Evolutionary conservation across 495 filamentous ascomycete species (phyloP).

Genomic region (Penicillium robsamsonii): DNA sequence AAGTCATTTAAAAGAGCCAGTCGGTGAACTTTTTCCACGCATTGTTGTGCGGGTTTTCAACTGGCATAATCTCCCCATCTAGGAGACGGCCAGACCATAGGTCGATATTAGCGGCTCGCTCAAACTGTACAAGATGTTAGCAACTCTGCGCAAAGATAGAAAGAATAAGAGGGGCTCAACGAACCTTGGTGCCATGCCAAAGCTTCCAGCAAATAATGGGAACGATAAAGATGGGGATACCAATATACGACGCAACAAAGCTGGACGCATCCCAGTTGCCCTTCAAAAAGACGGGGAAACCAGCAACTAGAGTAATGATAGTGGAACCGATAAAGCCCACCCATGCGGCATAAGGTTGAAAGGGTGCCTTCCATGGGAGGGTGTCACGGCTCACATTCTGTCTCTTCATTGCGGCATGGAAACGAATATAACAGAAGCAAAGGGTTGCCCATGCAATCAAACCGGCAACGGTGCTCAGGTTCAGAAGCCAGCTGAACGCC

Average conservation of each 20-base stretch:
- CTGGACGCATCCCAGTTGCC: constrained; percentile 37
- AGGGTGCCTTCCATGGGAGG: constrained; percentile 56
- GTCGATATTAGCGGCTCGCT: constrained; percentile 33
- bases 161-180: neutral
- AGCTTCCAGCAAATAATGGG: constrained; percentile 63
- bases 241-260: constrained; percentile 59
- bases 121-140: constrained; percentile 21
- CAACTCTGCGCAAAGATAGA: neutral
- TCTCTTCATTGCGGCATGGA: constrained; percentile 56
- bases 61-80: constrained; percentile 33
- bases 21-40: constrained; percentile 29
- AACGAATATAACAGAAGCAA: constrained; percentile 60
- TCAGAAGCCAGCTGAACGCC: constrained; percentile 61
- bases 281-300: constrained; percentile 41
- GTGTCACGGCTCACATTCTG: constrained; percentile 56
- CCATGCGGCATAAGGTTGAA: constrained; percentile 63
- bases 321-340: constrained; percentile 56
- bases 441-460: constrained; percentile 63
- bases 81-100: constrained; percentile 38
- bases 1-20: constrained; percentile 27
- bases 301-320: constrained; percentile 41
- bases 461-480: constrained; percentile 55
- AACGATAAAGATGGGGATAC: constrained; percentile 54
- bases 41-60: constrained; percentile 21
- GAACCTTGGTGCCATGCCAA: constrained; percentile 48